Evolutionary conservation across 768 basidiomycete species (phyloP).

Genomic region (Floccularia luteovirens): DNA sequence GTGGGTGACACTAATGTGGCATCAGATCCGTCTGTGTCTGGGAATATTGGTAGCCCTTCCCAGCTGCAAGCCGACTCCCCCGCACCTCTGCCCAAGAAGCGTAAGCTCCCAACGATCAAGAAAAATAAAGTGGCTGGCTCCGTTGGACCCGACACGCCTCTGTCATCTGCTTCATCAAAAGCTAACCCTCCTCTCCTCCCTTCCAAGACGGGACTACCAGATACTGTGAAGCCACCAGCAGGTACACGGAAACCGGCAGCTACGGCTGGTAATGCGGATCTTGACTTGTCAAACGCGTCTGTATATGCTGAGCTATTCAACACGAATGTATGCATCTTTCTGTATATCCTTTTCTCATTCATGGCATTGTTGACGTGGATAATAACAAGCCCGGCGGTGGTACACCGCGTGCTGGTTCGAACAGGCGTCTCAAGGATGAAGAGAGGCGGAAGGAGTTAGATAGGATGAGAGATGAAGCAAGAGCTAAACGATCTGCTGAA

Average conservation of each 20-base stretch:
- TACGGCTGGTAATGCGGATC: slow-evolving; percentile 40
- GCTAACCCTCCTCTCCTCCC: neutral
- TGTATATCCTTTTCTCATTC: neutral
- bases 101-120: slow-evolving; percentile 62
- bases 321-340: slow-evolving; percentile 23
- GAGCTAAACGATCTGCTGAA: slow-evolving; percentile 46
- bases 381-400: slow-evolving; percentile 30
- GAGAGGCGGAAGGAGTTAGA: slow-evolving; percentile 62
- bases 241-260: slow-evolving; percentile 30
- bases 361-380: neutral
- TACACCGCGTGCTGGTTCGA: slow-evolving; percentile 37
- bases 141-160: slow-evolving; percentile 13
- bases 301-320: slow-evolving; percentile 64
- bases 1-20: slow-evolving; percentile 18
- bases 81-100: slow-evolving; percentile 41
- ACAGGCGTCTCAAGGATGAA: slow-evolving; percentile 48
- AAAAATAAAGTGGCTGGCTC: slow-evolving; percentile 42
- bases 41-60: slow-evolving; percentile 14
- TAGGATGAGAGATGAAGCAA: slow-evolving; percentile 64
- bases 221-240: slow-evolving; percentile 16
- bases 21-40: slow-evolving; percentile 11
- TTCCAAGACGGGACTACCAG: slow-evolving; percentile 18
- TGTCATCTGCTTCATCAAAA: slow-evolving; percentile 13
- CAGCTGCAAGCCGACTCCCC: slow-evolving; percentile 22
- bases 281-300: slow-evolving; percentile 54